Evolutionary conservation across 2,329 filamentous ascomycete species (phyloP).

Genomic region (Dactylella cylindrospora): DNA sequence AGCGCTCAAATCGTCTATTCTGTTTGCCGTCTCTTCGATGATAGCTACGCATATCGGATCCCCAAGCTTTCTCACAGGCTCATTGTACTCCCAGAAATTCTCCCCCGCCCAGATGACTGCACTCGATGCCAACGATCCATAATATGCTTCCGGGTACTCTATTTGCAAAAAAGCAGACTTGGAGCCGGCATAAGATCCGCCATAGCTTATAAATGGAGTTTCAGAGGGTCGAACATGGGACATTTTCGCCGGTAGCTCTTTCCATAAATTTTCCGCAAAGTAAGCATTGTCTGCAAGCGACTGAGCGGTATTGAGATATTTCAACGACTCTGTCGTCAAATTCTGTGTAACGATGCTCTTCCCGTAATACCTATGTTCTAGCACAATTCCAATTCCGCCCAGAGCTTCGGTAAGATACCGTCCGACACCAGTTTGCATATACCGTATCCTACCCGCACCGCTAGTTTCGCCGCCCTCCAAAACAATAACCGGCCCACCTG

Average conservation of each 20-base stretch:
- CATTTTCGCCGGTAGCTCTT: conserved; percentile 68
- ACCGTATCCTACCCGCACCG: conserved; percentile 65
- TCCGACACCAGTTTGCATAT: conserved; percentile 75
- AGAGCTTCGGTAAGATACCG: conserved; percentile 70
- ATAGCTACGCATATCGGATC: conserved; percentile 65
- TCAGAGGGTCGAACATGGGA: conserved; percentile 66
- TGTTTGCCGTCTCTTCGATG: conserved; percentile 63
- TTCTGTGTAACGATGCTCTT: conserved; percentile 69
- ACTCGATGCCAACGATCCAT: conserved; percentile 75
- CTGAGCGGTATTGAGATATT: conserved; percentile 82
- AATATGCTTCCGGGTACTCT: conserved; percentile 75
- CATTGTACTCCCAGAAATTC: conserved; percentile 71
- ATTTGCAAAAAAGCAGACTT: conserved; percentile 76
- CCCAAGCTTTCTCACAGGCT: conserved; percentile 61
- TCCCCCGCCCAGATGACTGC: conserved; percentile 76
- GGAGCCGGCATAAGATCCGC: conserved; percentile 79
- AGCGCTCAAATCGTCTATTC: conserved; percentile 63
- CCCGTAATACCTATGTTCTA: conserved; percentile 88
- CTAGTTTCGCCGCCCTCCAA: conserved; percentile 71
- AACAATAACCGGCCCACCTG: conserved; percentile 78
- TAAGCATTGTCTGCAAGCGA: conserved; percentile 78
- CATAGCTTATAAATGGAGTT: conserved; percentile 75
- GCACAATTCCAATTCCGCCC: conserved; percentile 72
- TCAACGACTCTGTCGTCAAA: conserved; percentile 68
- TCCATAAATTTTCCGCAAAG: conserved; percentile 68